A percentile compares a stretch with the other conserved stretches of the same genome.
Conservation (phyloP, 441 rosid species). For the Gossypium gossypioides region DNA sequence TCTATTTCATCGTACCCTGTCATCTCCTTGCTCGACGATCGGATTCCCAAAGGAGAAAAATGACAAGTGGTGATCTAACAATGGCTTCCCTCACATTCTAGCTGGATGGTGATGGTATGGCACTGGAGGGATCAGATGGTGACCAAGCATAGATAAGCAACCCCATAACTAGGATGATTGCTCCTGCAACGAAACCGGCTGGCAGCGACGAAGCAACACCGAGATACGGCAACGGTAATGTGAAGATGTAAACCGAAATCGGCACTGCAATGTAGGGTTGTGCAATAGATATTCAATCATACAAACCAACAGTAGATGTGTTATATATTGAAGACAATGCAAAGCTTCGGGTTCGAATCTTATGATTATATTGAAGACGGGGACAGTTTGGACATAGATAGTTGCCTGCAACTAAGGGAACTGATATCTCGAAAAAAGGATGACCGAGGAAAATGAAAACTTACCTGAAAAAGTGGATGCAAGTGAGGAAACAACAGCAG, state of each 20-base stretch:
- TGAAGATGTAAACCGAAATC: constrained; percentile 60
- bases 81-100: background rate
- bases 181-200: constrained; percentile 67
- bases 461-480: constrained; percentile 87
- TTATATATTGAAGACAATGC: no score
- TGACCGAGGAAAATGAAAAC: background rate
- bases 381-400: background rate
- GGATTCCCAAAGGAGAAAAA: background rate
- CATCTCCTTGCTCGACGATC: background rate
- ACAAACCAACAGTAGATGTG: background rate
- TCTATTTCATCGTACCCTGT: background rate
- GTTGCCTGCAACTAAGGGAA: background rate
- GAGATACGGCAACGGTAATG: constrained; percentile 74
- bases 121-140: constrained; percentile 28
- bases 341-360: background rate
- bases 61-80: background rate
- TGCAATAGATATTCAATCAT: background rate
- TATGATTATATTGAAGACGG: no score
- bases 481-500: constrained; percentile 79
- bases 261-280: constrained; percentile 45
- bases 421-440: background rate
- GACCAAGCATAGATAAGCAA: constrained; percentile 71
- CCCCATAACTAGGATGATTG: constrained; percentile 61
- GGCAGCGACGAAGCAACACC: constrained; percentile 76
- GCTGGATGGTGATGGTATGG: constrained; percentile 21